Percentiles rank a stretch among this genome's conserved stretches.
These are phyloP conservation scores for Thoreauomyces humboldtii DNA, from an alignment of 192 early-diverging fungal genomes.

Conservation along the genomic window DNA sequence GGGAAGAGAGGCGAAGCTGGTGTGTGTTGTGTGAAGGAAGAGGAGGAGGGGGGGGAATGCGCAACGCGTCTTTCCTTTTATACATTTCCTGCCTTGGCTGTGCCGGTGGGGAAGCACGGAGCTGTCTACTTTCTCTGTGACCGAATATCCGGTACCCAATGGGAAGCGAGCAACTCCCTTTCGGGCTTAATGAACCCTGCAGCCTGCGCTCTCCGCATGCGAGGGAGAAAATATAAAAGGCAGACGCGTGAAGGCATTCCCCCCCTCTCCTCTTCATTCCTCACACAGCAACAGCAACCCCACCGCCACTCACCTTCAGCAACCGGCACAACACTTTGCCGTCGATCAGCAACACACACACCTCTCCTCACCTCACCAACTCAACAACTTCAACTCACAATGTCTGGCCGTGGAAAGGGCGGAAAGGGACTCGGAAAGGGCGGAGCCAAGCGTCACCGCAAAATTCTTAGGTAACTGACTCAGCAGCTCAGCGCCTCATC, in stretches of 20 bases:
- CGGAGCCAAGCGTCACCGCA: slow-evolving; percentile 99
- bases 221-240: slow-evolving; percentile 21
- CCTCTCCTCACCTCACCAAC: neutral
- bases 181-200: too few relatives aligned
- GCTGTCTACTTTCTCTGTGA: too few relatives aligned
- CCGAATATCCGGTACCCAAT: too few relatives aligned
- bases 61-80: neutral
- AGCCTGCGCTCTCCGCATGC: too few relatives aligned
- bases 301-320: neutral
- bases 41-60: slow-evolving; percentile 14
- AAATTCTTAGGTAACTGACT: slow-evolving; percentile 77
- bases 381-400: slow-evolving; percentile 32
- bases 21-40: slow-evolving; percentile 11
- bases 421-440: slow-evolving; percentile 99
- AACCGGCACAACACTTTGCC: neutral
- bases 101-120: too few relatives aligned
- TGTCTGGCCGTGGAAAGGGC: slow-evolving; percentile 99
- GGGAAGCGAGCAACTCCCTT: too few relatives aligned
- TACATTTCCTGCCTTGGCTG: too few relatives aligned
- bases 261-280: neutral
- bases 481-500: slow-evolving; percentile 23
- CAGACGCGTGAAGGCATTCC: neutral
- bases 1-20: neutral
- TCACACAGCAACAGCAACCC: neutral
- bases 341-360: neutral